Percentiles rank a stretch among this genome's conserved stretches.
These are phyloP conservation scores for Scheffersomyces titani DNA, from an alignment of 1,139 yeast genomes.

Conservation along the genomic window DNA sequence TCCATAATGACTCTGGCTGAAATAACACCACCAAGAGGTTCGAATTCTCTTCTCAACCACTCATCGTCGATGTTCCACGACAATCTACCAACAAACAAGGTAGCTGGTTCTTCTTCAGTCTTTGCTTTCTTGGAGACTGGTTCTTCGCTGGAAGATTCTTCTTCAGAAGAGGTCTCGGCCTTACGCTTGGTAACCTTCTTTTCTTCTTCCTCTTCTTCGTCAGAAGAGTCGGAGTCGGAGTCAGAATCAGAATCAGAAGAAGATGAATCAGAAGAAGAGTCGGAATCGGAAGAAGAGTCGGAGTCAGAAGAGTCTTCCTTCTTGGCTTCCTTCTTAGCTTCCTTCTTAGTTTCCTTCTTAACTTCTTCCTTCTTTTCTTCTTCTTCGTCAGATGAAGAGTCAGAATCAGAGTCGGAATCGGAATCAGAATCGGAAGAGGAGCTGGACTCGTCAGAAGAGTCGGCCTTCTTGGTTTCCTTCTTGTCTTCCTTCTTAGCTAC, in stretches of 20 bases:
- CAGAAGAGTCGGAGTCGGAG: slow-evolving; percentile 29
- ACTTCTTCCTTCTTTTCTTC: slow-evolving; percentile 28
- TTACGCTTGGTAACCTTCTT: slow-evolving; percentile 32
- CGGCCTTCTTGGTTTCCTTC: slow-evolving; percentile 7
- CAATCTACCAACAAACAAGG: slow-evolving; percentile 93
- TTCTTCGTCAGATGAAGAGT: slow-evolving; percentile 28
- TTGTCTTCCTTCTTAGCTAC: slow-evolving; percentile 6
- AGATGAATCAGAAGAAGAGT: slow-evolving; percentile 10
- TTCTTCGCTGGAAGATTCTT: slow-evolving; percentile 32
- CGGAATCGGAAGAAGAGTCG: slow-evolving; percentile 11
- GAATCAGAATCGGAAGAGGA: slow-evolving; percentile 18
- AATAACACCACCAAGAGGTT: slow-evolving; percentile 75
- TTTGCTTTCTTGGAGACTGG: slow-evolving; percentile 39
- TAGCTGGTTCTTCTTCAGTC: slow-evolving; percentile 63
- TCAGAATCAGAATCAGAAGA: slow-evolving; percentile 15
- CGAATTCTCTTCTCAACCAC: slow-evolving; percentile 88
- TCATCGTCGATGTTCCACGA: slow-evolving; percentile 97
- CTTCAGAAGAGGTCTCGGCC: slow-evolving; percentile 21
- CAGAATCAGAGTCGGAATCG: slow-evolving; percentile 26
- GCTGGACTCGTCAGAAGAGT: too few species aligned
- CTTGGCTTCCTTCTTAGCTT: slow-evolving; percentile 9
- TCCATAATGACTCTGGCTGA: slow-evolving; percentile 93
- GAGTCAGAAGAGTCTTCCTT: slow-evolving; percentile 14
- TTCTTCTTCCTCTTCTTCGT: slow-evolving; percentile 19
- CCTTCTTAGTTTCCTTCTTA: slow-evolving; percentile 20